A percentile compares a stretch with the other conserved stretches of the same genome.
These are phyloP conservation scores for Adansonia madagascariensis DNA, from an alignment of 441 rosid species.

Conservation along the genomic window DNA sequence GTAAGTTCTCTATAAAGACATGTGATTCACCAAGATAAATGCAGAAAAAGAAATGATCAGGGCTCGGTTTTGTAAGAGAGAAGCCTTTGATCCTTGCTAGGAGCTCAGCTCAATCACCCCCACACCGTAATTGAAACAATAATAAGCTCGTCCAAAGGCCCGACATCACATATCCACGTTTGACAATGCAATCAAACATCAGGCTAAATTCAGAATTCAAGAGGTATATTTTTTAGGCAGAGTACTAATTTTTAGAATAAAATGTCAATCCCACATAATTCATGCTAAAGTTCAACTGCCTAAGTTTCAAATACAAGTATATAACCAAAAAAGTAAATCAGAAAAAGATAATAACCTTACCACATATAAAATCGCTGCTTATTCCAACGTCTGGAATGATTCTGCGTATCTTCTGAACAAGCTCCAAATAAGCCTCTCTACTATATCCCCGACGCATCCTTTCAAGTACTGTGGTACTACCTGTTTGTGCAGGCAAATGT, in stretches of 20 bases:
- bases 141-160: not conserved
- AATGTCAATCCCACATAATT: not conserved
- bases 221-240: too few species aligned
- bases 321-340: conserved; percentile 12
- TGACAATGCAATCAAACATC: not conserved
- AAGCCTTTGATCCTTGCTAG: not conserved
- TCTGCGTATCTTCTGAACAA: conserved; percentile 71
- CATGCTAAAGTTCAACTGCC: not conserved
- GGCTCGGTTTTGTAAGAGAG: not conserved
- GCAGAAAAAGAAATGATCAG: not conserved
- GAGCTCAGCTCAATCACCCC: not conserved
- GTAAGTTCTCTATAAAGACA: conserved; percentile 5
- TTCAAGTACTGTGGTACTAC: conserved; percentile 77
- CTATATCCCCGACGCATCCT: conserved; percentile 90
- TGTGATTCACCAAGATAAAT: not conserved
- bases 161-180: conserved; percentile 5
- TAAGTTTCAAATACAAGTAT: conserved; percentile 18
- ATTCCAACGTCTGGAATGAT: conserved; percentile 79
- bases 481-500: conserved; percentile 93
- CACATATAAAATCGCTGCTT: conserved; percentile 89
- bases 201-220: too few species aligned
- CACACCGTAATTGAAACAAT: not conserved
- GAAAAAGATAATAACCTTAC: conserved; percentile 43
- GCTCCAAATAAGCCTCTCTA: conserved; percentile 89
- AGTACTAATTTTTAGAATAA: not conserved